Base-by-base conservation (phyloP, 2,329 filamentous ascomycete genomes). In the Lizonia empirigonia region DNA sequence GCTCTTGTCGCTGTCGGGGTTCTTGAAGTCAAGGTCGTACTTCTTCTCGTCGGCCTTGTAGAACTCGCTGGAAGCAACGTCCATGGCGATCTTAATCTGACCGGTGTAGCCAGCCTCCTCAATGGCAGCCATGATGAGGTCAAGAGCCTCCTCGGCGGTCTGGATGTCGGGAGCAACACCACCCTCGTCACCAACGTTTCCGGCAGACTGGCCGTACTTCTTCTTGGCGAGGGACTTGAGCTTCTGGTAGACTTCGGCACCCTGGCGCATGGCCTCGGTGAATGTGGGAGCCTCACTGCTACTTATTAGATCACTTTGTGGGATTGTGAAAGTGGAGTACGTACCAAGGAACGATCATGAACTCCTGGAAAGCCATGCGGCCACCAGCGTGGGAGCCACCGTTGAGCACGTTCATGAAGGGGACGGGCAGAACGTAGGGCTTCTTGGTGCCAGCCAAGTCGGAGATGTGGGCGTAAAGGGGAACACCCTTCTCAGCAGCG, bases 11-110 rank as follows among this genome's bases (percentile, higher is more conserved):
- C 89, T 94, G 61, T 97, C 88, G 72, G 94, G 93, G 87, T 99
- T 99, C 90, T 99, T 97, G 90, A 97, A 99, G 88, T 97, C 94
- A 63, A 99, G 85, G 76, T 99, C 94, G 85, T 99, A 99, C 85
- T 97, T 97, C 89, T 97, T 97, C 76, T 81, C 93, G 44, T 94
- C 90, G 41, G 72, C 67, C 75, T 97, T 97, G 89, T 99, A 99
- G 85, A 99, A 99, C 80, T 99, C 94, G 83, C 90, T 96, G 63
- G 94, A 97, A 63, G 94, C 94, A 75, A 97, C 93, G 73, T 99
- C 94, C 91, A 99, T 96, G 76, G 94, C 94, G 71, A 99, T 99
- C 78, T 96, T 90, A 77, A 99, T 87, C 84, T 94, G 83, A 78
- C 93, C 94, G 53, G 89, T 91, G 84, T 99, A 97, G 65, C 94